Evolutionary conservation across 2,329 filamentous ascomycete species (phyloP).

Genomic region (Talaromyces sp.): DNA sequence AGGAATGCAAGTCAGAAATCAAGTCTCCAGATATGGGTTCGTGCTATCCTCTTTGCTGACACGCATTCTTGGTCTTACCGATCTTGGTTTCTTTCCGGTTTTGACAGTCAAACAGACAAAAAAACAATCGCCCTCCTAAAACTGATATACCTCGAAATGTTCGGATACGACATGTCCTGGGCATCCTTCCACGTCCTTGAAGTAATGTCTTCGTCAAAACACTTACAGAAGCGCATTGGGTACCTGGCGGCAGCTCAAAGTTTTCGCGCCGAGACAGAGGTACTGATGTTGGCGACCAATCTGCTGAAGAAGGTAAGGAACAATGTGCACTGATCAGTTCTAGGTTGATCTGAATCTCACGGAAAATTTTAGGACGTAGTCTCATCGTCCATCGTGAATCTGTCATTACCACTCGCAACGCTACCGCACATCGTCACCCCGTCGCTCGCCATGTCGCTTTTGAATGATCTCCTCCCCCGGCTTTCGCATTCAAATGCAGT

Average conservation of each 20-base stretch:
- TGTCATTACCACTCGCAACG: slow-evolving; percentile 80
- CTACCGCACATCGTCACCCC: slow-evolving; percentile 95
- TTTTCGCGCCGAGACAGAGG: slow-evolving; percentile 92
- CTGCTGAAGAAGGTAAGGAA: slow-evolving; percentile 77
- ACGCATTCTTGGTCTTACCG: background rate
- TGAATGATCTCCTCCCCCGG: slow-evolving; percentile 81
- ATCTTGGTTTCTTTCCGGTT: background rate
- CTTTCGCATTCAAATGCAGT: slow-evolving; percentile 80
- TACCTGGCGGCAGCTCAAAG: slow-evolving; percentile 95
- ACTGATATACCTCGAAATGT: slow-evolving; percentile 97
- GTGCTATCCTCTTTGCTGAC: slow-evolving; percentile 28
- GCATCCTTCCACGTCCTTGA: slow-evolving; percentile 97
- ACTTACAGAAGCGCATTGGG: slow-evolving; percentile 90
- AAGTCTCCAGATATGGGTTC: slow-evolving; percentile 87
- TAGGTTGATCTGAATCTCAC: slow-evolving; percentile 2
- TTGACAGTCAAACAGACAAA: slow-evolving; percentile 59
- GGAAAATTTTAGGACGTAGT: slow-evolving; percentile 46
- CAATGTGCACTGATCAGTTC: background rate
- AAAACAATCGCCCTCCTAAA: slow-evolving; percentile 96
- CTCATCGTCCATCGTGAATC: slow-evolving; percentile 69
- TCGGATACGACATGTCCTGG: slow-evolving; percentile 99
- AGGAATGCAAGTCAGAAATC: slow-evolving; percentile 93
- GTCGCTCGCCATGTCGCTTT: slow-evolving; percentile 82
- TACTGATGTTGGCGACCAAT: slow-evolving; percentile 96
- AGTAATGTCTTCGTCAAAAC: slow-evolving; percentile 96